Evolutionary conservation across 306 rosid species (phyloP).

Genomic region (Medicago ruthenica): DNA sequence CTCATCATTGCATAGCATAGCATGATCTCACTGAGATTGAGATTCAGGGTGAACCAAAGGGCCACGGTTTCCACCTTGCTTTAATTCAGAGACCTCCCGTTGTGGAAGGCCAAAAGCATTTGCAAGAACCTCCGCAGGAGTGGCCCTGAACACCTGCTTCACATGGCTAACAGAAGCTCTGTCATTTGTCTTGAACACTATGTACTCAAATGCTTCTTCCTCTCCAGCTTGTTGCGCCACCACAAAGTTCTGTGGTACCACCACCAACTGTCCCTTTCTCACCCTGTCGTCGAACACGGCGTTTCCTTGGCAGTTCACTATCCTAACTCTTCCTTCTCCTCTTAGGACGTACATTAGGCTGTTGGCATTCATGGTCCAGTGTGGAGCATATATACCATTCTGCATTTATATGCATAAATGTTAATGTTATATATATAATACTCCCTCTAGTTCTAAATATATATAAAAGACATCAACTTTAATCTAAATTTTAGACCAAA

Average conservation of each 20-base stretch:
- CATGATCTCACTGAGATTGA: background rate
- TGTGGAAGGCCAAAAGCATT: conserved; percentile 50
- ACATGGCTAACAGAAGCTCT: conserved; percentile 52
- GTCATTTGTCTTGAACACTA: conserved; percentile 67
- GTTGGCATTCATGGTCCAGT: conserved; percentile 67
- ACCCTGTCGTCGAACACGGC: conserved; percentile 51
- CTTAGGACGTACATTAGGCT: conserved; percentile 50
- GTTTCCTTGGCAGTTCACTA: conserved; percentile 60
- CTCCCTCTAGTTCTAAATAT: too few species aligned
- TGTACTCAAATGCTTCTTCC: conserved; percentile 61
- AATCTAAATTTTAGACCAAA: too few species aligned
- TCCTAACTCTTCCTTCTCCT: conserved; percentile 60
- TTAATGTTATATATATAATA: too few species aligned
- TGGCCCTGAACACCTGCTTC: conserved; percentile 38
- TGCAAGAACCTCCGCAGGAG: conserved; percentile 57
- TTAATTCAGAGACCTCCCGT: conserved; percentile 46
- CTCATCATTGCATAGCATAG: background rate
- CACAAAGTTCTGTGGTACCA: conserved; percentile 72
- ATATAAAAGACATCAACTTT: too few species aligned
- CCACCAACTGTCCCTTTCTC: conserved; percentile 51
- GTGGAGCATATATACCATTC: conserved; percentile 65
- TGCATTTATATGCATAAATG: conserved; percentile 11
- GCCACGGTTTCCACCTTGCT: conserved; percentile 45
- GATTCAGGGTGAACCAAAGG: conserved; percentile 46
- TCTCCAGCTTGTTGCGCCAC: conserved; percentile 50